phyloP scores from a whole-genome alignment of 148 eudicot genomes.

The Gaultheria prostrata region DNA sequence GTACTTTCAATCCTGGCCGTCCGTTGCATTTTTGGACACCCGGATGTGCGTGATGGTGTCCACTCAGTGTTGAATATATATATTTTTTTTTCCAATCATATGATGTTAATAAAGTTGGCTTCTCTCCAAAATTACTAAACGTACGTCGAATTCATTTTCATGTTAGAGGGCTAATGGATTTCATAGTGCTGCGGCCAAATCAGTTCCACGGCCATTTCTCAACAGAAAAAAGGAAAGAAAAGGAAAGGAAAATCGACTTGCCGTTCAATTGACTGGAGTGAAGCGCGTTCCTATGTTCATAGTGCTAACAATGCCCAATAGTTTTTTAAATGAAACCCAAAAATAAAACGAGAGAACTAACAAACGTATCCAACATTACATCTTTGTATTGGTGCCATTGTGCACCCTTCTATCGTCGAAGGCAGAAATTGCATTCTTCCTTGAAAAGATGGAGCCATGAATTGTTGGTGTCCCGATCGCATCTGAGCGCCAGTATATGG shows the following conservation, averaged over 20 bases:
- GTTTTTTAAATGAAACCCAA: not conserved
- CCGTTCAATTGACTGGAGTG: not conserved
- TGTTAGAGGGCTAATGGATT: not conserved
- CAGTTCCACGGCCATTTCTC: too few species aligned
- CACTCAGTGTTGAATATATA: too few species aligned
- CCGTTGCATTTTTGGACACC: too few species aligned
- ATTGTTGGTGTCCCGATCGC: not conserved
- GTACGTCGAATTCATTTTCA: not conserved
- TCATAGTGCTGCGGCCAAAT: not conserved
- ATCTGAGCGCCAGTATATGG: not conserved
- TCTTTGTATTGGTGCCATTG: not conserved
- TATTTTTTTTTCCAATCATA: too few species aligned
- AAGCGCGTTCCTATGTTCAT: not conserved
- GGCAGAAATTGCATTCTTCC: not conserved
- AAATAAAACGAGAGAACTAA: not conserved
- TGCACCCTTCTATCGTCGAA: not conserved
- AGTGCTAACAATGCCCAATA: not conserved
- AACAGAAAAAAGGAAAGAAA: too few species aligned
- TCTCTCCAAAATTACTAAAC: not conserved
- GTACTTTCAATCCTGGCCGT: too few species aligned
- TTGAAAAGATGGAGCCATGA: not conserved
- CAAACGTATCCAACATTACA: not conserved
- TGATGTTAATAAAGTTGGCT: not conserved
- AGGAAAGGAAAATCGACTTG: not conserved
- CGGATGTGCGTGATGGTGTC: too few species aligned